Conservation (phyloP, 2,329 filamentous ascomycete genomes). For the Furcasterigmium sp. region DNA sequence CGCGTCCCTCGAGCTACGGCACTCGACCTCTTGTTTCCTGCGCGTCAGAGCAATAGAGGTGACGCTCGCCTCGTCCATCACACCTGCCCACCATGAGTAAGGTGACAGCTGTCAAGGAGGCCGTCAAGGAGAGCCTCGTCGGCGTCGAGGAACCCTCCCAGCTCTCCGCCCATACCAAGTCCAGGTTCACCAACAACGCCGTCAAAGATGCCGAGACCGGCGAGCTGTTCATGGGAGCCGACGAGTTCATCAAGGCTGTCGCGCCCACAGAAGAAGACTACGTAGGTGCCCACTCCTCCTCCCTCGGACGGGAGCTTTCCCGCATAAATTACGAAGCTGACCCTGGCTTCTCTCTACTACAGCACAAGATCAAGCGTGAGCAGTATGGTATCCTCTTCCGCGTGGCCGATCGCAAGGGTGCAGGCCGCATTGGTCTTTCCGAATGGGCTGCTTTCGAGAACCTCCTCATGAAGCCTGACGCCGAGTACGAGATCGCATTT, state of each 20-base stretch:
- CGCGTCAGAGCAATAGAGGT: no score
- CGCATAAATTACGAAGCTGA: neutral
- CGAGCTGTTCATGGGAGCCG: conserved; percentile 72
- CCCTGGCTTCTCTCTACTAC: conserved; percentile 9
- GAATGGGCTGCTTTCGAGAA: conserved; percentile 96
- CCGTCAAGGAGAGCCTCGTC: conserved; percentile 75
- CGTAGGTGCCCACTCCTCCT: conserved; percentile 50
- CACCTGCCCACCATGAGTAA: conserved; percentile 29
- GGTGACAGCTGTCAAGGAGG: conserved; percentile 53
- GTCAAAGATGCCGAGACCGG: conserved; percentile 68
- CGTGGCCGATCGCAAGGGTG: conserved; percentile 75
- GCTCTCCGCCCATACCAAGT: conserved; percentile 69
- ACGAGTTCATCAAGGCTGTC: conserved; percentile 89
- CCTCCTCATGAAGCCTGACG: conserved; percentile 86
- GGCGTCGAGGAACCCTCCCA: conserved; percentile 54
- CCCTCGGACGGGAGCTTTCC: conserved; percentile 1
- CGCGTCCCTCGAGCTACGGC: no score
- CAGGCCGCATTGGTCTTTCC: conserved; percentile 68
- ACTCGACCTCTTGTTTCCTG: no score
- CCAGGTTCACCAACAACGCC: conserved; percentile 72
- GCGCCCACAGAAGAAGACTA: conserved; percentile 85
- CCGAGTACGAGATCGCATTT: conserved; percentile 98
- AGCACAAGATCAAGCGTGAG: conserved; percentile 97
- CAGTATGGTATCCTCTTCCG: conserved; percentile 92
- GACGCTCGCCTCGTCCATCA: no score